Evolutionary conservation across 768 basidiomycete genomes (phyloP).

Genomic region (Mycena olivaceomarginata): DNA sequence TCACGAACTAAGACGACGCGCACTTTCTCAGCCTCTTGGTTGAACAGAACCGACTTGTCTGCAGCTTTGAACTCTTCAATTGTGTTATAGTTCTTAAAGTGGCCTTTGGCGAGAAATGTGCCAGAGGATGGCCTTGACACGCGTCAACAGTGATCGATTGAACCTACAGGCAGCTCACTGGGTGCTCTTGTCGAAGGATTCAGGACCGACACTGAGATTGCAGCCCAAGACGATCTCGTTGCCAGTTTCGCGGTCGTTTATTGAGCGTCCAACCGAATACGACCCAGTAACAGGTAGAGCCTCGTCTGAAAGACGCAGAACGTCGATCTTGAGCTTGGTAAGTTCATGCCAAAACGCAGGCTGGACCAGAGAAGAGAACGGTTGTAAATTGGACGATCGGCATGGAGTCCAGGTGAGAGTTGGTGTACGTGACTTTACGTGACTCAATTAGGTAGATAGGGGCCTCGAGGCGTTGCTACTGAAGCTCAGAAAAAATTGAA

Average conservation of each 20-base stretch:
- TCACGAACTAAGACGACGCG: conserved; percentile 42
- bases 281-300: conserved; percentile 78
- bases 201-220: conserved; percentile 77
- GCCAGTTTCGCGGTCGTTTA: conserved; percentile 87
- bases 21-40: conserved; percentile 81
- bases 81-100: conserved; percentile 96
- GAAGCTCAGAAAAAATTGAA: too few species aligned
- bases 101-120: conserved; percentile 74
- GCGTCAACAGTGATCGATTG: conserved; percentile 10
- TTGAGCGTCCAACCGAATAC: conserved; percentile 82
- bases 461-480: background rate
- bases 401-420: conserved; percentile 52
- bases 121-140: conserved; percentile 65
- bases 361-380: conserved; percentile 90
- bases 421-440: conserved; percentile 56
- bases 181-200: conserved; percentile 72
- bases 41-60: conserved; percentile 93
- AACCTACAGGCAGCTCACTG: conserved; percentile 62
- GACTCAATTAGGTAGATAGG: background rate
- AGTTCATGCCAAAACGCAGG: conserved; percentile 97
- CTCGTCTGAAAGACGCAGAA: conserved; percentile 87
- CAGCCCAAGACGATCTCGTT: conserved; percentile 83
- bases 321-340: conserved; percentile 89
- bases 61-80: conserved; percentile 96
- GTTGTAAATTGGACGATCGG: conserved; percentile 90